Evolutionary conservation across 129 eudicot species (phyloP).

Genomic region (Flaveria brownii): DNA sequence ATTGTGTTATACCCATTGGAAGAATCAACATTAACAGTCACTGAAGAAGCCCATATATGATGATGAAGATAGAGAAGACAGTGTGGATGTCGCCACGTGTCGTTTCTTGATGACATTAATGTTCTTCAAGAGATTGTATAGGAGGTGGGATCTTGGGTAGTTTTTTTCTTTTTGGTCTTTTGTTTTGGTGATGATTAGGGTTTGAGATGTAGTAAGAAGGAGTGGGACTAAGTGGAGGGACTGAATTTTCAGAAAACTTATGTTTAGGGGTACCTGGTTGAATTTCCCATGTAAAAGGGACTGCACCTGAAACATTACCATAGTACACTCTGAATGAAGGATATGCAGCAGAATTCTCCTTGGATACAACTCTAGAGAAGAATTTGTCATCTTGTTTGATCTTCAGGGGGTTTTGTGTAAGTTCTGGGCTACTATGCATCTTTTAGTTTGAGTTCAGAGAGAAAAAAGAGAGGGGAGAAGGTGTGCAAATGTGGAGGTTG

Average conservation of each 20-base stretch:
- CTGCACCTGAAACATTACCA: conserved; percentile 53
- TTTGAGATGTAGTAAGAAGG: conserved; percentile 56
- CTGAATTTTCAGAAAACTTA: conserved; percentile 36
- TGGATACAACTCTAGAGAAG: conserved; percentile 53
- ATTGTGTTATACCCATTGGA: conserved; percentile 19
- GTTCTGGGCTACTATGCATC: conserved; percentile 36
- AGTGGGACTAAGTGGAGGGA: conserved; percentile 87
- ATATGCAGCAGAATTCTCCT: conserved; percentile 53
- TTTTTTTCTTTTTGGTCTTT: conserved; percentile 27
- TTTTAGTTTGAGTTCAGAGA: conserved; percentile 16
- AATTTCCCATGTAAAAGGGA: conserved; percentile 82
- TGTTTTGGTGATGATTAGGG: conserved; percentile 17
- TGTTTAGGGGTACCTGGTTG: conserved; percentile 88
- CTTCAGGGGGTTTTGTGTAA: conserved; percentile 38
- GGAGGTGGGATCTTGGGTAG: conserved; percentile 37
- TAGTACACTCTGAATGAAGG: conserved; percentile 81
- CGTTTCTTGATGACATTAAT: conserved; percentile 38
- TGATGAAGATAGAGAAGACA: conserved; percentile 38
- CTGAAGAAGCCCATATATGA: conserved; percentile 44
- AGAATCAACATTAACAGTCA: neutral
- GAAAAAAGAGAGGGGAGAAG: conserved; percentile 19
- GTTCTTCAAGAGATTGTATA: conserved; percentile 34
- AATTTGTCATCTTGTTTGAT: conserved; percentile 64
- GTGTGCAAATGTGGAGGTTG: neutral
- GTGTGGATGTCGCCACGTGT: conserved; percentile 34